Evolutionary conservation across 495 filamentous ascomycete genomes (phyloP).

Genomic region (Sabuloglossum arenarium): DNA sequence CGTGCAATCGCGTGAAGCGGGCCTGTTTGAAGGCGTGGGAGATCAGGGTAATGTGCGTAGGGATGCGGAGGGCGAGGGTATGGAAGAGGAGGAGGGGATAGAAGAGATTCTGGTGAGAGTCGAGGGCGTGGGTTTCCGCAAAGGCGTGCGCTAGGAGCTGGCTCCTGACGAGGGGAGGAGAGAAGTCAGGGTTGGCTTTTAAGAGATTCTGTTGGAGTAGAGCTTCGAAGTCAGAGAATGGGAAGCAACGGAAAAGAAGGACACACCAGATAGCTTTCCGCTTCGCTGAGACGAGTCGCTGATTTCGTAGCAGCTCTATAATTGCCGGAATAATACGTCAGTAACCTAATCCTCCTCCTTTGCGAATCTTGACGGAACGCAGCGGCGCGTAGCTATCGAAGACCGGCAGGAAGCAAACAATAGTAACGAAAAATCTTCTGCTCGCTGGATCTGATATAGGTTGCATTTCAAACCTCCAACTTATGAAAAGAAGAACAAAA

Average conservation of each 20-base stretch:
- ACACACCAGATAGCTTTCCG: not conserved
- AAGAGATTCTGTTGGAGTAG: not conserved
- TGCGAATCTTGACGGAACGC: too few species aligned
- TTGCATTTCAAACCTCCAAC: too few species aligned
- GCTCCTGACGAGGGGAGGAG: not conserved
- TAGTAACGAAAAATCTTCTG: too few species aligned
- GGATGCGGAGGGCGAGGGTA: constrained; percentile 22
- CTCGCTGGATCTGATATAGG: too few species aligned
- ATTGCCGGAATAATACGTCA: not conserved
- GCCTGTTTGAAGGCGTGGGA: constrained; percentile 54
- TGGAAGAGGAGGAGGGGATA: constrained; percentile 43
- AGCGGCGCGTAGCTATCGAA: too few species aligned
- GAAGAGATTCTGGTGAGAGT: constrained; percentile 60
- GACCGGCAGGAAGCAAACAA: too few species aligned
- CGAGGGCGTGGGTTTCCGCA: constrained; percentile 46
- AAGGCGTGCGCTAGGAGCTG: constrained; percentile 11
- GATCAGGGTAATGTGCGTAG: constrained; percentile 38
- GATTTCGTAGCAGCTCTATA: constrained; percentile 1
- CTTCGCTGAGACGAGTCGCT: not conserved
- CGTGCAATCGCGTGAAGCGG: constrained; percentile 47
- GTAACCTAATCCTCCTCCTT: too few species aligned
- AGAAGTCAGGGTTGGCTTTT: not conserved
- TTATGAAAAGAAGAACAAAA: too few species aligned
- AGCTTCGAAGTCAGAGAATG: not conserved
- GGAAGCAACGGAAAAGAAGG: not conserved